Base-by-base conservation (phyloP, 1,284 basidiomycete species). In the Puccinia horiana region DNA sequence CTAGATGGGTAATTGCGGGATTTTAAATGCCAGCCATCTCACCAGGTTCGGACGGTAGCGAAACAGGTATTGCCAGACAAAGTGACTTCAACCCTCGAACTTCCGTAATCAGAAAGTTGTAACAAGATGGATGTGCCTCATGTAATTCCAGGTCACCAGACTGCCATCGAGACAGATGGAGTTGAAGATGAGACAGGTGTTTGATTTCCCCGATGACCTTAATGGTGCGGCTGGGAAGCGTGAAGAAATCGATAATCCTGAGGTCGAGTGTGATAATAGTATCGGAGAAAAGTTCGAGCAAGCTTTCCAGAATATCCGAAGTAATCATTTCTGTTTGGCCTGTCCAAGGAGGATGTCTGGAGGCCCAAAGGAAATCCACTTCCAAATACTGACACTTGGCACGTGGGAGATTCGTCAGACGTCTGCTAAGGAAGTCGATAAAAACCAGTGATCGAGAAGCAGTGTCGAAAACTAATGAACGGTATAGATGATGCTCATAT, bases 1-100 rank as follows among this genome's bases (percentile, higher is more conserved):
- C 76, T 16, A 78, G 49, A 32, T 69, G 58, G 20, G 58, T 67
- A 42, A 77, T 77, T 23, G 29, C 26, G 2, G 49, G 70, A 52
- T n/a, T n/a, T n/a, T n/a, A n/a, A 16, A 47, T 47, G 8, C 44
- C 44, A 47, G 44, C 44, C 44, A 47, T 47, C 44, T 26, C n/a
- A 26, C 26, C 56, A 11, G 56, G n/a, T 58, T 58, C 26, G 56
- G 32, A 14, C 26, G 11, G 29, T 9, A 75, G 32, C 4, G 2
- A 75, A 54, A 75, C 52, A 23, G 44, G 35, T 40, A n/a, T 23
- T 4, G 14, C 42, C 61, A 78, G 49, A 52, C 52, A 42, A 29
- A 78, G 49, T 29, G n/a, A 49, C 32, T 67, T 23, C 3, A 78
- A 37, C 14, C 32, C 26, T 69, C 20, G 61, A 78, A 42, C 26